Conservation (phyloP, 495 filamentous ascomycete species). For the Penicillium angulare region DNA sequence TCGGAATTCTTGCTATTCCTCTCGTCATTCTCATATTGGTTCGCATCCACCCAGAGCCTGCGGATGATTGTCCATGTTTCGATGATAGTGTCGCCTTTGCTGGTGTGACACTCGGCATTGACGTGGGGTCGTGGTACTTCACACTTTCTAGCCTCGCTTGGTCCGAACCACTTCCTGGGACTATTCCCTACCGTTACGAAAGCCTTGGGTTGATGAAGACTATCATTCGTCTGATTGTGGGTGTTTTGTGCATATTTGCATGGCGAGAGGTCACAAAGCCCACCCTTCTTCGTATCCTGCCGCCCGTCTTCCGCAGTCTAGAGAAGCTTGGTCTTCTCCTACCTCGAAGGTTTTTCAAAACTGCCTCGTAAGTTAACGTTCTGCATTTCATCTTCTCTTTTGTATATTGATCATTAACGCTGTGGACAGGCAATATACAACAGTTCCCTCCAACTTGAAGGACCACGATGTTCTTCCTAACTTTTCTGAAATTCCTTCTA, state of each 20-base stretch:
- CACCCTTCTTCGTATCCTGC: conserved; percentile 68
- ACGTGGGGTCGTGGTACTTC: conserved; percentile 80
- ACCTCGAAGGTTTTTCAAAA: conserved; percentile 84
- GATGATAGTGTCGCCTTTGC: conserved; percentile 95
- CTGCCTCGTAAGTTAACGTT: conserved; percentile 63
- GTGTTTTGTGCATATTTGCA: conserved; percentile 77
- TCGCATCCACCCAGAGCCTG: conserved; percentile 90
- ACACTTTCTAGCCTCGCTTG: conserved; percentile 54
- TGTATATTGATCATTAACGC: too few relatives aligned
- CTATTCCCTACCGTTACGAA: conserved; percentile 63
- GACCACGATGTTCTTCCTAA: conserved; percentile 85
- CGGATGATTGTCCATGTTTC: conserved; percentile 95
- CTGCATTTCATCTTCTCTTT: too few relatives aligned
- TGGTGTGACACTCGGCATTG: conserved; percentile 79
- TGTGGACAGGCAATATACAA: conserved; percentile 86
- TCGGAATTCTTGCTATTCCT: conserved; percentile 57
- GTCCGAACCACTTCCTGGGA: conserved; percentile 56
- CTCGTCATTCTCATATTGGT: conserved; percentile 71
- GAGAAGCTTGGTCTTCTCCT: conserved; percentile 75
- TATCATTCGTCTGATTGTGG: conserved; percentile 65
- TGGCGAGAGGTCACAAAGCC: conserved; percentile 92
- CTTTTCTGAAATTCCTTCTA: conserved; percentile 75
- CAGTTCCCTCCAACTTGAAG: conserved; percentile 71
- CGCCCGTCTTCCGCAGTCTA: conserved; percentile 82
- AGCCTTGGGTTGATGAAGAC: conserved; percentile 61